These are phyloP conservation scores for Gaertneriomyces sp. DNA, from an alignment of 192 early-diverging fungal genomes.

Conservation along the genomic window DNA sequence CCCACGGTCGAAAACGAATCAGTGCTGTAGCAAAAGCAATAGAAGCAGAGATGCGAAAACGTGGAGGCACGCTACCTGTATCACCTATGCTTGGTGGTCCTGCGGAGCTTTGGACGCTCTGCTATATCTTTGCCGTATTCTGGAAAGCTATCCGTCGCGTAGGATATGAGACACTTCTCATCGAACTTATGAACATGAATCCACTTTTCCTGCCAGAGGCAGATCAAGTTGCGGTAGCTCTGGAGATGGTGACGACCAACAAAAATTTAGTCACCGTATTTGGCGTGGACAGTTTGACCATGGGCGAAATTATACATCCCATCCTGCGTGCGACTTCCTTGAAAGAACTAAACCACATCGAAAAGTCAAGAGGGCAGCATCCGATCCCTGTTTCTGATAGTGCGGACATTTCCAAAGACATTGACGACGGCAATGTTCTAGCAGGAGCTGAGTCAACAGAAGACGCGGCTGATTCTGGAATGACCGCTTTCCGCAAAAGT, in stretches of 20 bases:
- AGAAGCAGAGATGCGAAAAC: background rate
- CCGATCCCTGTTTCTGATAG: background rate
- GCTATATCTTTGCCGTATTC: slow-evolving; percentile 32
- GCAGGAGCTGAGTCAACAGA: slow-evolving; percentile 9
- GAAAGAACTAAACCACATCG: slow-evolving; percentile 9
- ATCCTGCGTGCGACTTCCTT: slow-evolving; percentile 20
- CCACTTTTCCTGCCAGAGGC: slow-evolving; percentile 37
- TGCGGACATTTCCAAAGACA: background rate
- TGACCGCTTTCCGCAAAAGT: slow-evolving; percentile 10
- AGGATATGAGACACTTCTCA: slow-evolving; percentile 38
- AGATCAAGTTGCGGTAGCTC: slow-evolving; percentile 43
- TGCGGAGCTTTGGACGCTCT: slow-evolving; percentile 12
- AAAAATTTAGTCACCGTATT: slow-evolving; percentile 29
- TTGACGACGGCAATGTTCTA: background rate
- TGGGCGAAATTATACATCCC: slow-evolving; percentile 30
- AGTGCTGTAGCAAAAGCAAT: slow-evolving; percentile 10
- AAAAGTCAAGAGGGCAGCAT: background rate
- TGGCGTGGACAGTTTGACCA: slow-evolving; percentile 28
- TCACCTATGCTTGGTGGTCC: background rate
- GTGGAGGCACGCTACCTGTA: background rate
- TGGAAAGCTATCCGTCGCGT: slow-evolving; percentile 37
- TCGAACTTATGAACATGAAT: slow-evolving; percentile 35
- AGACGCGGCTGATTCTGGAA: slow-evolving; percentile 1
- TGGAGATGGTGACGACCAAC: slow-evolving; percentile 48
- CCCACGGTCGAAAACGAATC: slow-evolving; percentile 8